Evolutionary conservation across 75 land plant genomes (phyloP).

Genomic region (Picea sitchensis): DNA sequence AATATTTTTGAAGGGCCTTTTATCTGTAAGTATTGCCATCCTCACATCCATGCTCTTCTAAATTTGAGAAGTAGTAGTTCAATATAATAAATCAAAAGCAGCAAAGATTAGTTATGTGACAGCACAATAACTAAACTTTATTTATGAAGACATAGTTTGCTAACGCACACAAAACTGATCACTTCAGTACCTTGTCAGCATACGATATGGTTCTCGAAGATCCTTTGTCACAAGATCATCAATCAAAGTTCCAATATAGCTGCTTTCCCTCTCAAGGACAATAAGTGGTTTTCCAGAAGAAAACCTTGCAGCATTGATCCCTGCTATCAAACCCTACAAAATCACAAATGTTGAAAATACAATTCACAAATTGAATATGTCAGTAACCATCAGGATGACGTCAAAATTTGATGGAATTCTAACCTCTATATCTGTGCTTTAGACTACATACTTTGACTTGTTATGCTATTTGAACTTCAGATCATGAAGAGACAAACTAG

Average conservation of each 20-base stretch:
- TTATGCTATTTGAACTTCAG: neutral
- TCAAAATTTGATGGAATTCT: neutral
- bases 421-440: neutral
- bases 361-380: neutral
- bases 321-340: slow-evolving; percentile 82
- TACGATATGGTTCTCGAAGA: slow-evolving; percentile 95
- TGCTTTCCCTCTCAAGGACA: slow-evolving; percentile 95
- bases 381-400: neutral
- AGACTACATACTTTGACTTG: neutral
- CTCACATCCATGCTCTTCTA: no score
- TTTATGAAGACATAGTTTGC: neutral
- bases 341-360: neutral
- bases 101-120: no score
- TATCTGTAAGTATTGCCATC: no score
- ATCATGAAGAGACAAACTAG: neutral
- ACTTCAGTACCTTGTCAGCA: slow-evolving; percentile 80
- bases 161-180: neutral
- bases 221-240: slow-evolving; percentile 99
- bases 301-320: slow-evolving; percentile 92
- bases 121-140: no score
- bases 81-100: no score
- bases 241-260: slow-evolving; percentile 92
- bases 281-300: slow-evolving; percentile 55
- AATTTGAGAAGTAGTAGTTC: no score
- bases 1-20: no score